A percentile compares a stretch with the other conserved stretches of the same genome.
Evolutionary conservation across 2,329 filamentous ascomycete species (phyloP).

Genomic region (Tympanopsis confertula): DNA sequence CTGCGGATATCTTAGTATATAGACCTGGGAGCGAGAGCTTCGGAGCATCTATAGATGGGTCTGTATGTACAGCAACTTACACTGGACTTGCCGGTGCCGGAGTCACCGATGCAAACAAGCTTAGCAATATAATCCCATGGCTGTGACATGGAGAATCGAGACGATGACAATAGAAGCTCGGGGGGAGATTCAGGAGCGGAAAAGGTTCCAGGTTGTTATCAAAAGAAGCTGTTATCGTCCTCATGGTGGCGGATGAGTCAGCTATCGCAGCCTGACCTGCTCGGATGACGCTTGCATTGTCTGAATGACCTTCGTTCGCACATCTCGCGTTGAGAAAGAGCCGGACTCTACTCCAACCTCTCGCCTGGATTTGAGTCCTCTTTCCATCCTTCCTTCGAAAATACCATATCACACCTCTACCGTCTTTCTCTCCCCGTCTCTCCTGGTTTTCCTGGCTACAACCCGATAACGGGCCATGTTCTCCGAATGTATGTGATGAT

Average conservation of each 20-base stretch:
- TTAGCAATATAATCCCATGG: conserved; percentile 62
- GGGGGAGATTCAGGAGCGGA: too few relatives aligned
- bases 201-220: too few relatives aligned
- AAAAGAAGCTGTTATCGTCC: too few relatives aligned
- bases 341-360: too few relatives aligned
- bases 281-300: background rate
- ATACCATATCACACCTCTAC: too few relatives aligned
- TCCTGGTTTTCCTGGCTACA: conserved; percentile 3
- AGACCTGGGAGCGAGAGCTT: background rate
- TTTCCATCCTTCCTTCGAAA: too few relatives aligned
- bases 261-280: background rate
- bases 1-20: conserved; percentile 20
- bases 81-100: conserved; percentile 53
- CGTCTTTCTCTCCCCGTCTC: too few relatives aligned
- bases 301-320: too few relatives aligned
- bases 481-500: conserved; percentile 44
- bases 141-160: conserved; percentile 22
- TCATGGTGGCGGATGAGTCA: background rate
- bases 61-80: too few relatives aligned
- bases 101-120: conserved; percentile 55
- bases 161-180: background rate
- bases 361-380: too few relatives aligned
- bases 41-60: too few relatives aligned
- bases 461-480: conserved; percentile 34
- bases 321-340: too few relatives aligned